Conservation (phyloP, 2,329 filamentous ascomycete species). For the Purpureocillium lavendulum region DNA sequence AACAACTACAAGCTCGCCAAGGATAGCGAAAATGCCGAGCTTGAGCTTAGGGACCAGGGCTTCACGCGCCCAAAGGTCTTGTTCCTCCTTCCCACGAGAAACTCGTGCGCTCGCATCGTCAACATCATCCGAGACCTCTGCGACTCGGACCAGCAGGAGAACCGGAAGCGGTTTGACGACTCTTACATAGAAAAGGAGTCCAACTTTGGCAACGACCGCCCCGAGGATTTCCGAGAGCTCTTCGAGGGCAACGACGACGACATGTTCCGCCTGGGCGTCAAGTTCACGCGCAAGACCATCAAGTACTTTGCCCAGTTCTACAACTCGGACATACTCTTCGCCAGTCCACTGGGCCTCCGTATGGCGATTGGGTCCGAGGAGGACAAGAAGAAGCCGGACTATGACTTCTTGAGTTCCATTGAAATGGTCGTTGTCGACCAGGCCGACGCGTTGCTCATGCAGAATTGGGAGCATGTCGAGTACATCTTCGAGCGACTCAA, state of each 20-base stretch:
- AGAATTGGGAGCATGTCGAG: conserved; percentile 96
- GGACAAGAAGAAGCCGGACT: conserved; percentile 55
- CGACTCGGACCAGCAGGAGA: conserved; percentile 85
- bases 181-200: conserved; percentile 60
- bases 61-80: conserved; percentile 93
- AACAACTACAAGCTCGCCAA: conserved; percentile 75
- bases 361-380: conserved; percentile 81
- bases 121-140: conserved; percentile 69
- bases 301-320: conserved; percentile 96
- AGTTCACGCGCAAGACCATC: conserved; percentile 91
- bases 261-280: conserved; percentile 92
- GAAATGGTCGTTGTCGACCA: conserved; percentile 88
- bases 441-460: conserved; percentile 88
- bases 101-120: conserved; percentile 73
- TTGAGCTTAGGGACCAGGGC: conserved; percentile 83
- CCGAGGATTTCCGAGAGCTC: conserved; percentile 79
- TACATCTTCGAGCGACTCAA: conserved; percentile 90
- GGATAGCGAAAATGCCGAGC: conserved; percentile 52
- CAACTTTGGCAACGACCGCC: conserved; percentile 63
- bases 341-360: conserved; percentile 80
- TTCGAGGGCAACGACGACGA: conserved; percentile 96
- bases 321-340: conserved; percentile 89
- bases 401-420: conserved; percentile 88
- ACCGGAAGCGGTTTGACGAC: conserved; percentile 86
- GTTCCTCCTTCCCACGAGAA: conserved; percentile 80